Percentiles rank a stretch among this genome's conserved stretches.
These are phyloP conservation scores for Protomyces inouyei DNA, from an alignment of 1,139 yeast species.

Conservation along the genomic window DNA sequence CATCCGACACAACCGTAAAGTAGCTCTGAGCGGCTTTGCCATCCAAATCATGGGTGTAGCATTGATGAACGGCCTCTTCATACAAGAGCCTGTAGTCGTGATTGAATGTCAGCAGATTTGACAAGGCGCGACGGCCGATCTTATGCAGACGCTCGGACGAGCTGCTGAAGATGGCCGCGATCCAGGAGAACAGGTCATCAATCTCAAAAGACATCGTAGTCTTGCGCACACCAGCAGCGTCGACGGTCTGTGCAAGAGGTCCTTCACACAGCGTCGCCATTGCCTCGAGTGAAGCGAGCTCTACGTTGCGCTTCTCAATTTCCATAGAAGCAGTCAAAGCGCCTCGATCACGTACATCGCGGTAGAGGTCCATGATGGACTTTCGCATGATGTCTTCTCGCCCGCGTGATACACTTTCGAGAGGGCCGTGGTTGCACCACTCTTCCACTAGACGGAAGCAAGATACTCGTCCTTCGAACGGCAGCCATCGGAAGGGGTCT, in stretches of 20 bases:
- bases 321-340: conserved; percentile 71
- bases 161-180: conserved; percentile 61
- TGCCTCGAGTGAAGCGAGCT: conserved; percentile 67
- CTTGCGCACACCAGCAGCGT: conserved; percentile 36
- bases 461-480: conserved; percentile 79
- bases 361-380: conserved; percentile 35
- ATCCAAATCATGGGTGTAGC: conserved; percentile 55
- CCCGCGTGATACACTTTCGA: conserved; percentile 55
- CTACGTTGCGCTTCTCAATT: conserved; percentile 68
- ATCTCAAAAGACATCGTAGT: conserved; percentile 63
- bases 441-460: conserved; percentile 78
- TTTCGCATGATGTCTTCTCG: conserved; percentile 59
- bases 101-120: conserved; percentile 60
- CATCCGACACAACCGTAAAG: conserved; percentile 65
- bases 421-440: conserved; percentile 90
- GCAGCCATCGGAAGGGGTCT: conserved; percentile 56
- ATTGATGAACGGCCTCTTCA: conserved; percentile 60
- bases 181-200: conserved; percentile 67
- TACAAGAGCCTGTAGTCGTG: conserved; percentile 54
- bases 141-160: conserved; percentile 56
- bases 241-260: conserved; percentile 37
- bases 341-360: conserved; percentile 40
- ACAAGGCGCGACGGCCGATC: conserved; percentile 68
- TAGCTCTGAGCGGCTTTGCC: conserved; percentile 59
- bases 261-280: conserved; percentile 71